These are phyloP conservation scores for Neurospora sp. DNA, from an alignment of 2,329 filamentous ascomycete genomes.

Conservation along the genomic window DNA sequence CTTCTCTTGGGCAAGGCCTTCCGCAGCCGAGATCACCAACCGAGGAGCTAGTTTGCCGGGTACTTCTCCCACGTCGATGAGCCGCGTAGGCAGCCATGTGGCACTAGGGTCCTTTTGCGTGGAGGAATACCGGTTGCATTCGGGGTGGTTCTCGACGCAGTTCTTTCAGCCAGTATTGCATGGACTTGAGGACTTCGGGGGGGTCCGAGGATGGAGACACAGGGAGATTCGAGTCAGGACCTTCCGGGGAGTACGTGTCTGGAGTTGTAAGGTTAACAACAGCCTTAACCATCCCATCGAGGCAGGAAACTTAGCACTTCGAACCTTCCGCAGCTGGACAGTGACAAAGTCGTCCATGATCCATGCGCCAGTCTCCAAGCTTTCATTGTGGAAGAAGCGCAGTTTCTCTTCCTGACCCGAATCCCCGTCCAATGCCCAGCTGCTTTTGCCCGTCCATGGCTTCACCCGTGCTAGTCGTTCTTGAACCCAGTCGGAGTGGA, in stretches of 20 bases:
- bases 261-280: no score
- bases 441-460: background rate
- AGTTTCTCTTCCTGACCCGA: background rate
- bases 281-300: no score
- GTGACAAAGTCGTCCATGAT: background rate
- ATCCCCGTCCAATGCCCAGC: background rate
- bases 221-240: background rate
- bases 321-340: background rate
- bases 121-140: background rate
- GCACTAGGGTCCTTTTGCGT: background rate
- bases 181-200: background rate
- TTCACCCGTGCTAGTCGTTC: background rate
- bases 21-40: background rate
- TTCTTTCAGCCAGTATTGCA: background rate
- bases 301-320: no score
- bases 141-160: background rate
- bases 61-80: slow-evolving; percentile 2
- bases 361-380: background rate
- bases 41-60: background rate
- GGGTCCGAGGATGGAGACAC: background rate
- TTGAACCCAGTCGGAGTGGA: background rate
- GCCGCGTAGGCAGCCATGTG: slow-evolving; percentile 3
- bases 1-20: background rate
- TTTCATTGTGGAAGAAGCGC: background rate
- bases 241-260: background rate